phyloP scores from a whole-genome alignment of 495 filamentous ascomycete species.

The Hamigera avellanea region DNA sequence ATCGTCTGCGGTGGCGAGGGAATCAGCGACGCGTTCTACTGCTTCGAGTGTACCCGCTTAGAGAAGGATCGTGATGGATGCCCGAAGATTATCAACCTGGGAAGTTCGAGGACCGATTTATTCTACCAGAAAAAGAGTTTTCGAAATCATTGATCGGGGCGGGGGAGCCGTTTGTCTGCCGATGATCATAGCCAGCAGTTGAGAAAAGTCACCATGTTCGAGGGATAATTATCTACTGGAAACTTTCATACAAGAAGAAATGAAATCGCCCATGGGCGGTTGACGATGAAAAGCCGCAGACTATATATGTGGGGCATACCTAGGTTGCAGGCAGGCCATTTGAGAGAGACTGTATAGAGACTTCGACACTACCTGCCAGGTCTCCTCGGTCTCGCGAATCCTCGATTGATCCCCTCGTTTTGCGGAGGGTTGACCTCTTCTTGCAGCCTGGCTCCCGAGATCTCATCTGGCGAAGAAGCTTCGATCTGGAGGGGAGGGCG shows the following conservation, averaged over 20 bases:
- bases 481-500: slow-evolving; percentile 36
- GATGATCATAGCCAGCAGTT: too few species aligned
- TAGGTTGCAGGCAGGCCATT: too few species aligned
- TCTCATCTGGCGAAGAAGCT: slow-evolving; percentile 61
- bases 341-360: too few species aligned
- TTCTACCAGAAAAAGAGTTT: slow-evolving; percentile 77
- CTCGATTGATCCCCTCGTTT: slow-evolving; percentile 47
- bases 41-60: slow-evolving; percentile 94
- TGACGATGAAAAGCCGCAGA: too few species aligned
- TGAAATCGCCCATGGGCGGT: too few species aligned
- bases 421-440: slow-evolving; percentile 68
- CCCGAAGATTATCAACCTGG: slow-evolving; percentile 98
- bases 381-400: slow-evolving; percentile 81
- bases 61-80: slow-evolving; percentile 98
- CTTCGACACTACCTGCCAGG: slow-evolving; percentile 50
- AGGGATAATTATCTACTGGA: too few species aligned
- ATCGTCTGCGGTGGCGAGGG: slow-evolving; percentile 98
- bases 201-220: too few species aligned
- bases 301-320: too few species aligned
- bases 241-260: too few species aligned
- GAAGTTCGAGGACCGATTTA: slow-evolving; percentile 88
- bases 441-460: slow-evolving; percentile 56
- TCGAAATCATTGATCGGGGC: slow-evolving; percentile 46
- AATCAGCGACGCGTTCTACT: slow-evolving; percentile 99
- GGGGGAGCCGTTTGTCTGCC: background rate